phyloP scores from a whole-genome alignment of 164 flowering plant species.

The Vitis rotundifolia region DNA sequence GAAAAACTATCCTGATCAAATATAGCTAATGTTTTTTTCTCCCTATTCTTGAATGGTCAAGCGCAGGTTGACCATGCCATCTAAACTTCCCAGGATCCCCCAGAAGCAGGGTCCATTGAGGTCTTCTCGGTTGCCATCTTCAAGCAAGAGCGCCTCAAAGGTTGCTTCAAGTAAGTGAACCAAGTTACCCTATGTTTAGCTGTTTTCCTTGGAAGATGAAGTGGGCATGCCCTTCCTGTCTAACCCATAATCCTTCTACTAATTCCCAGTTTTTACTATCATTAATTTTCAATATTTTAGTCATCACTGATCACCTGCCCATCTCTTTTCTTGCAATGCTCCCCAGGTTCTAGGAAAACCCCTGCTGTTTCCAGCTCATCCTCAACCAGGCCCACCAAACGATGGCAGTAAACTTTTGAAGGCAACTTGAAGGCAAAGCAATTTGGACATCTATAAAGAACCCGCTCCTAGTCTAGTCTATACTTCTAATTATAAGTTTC shows the following conservation, averaged over 20 bases:
- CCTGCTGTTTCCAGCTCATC: conserved; percentile 26
- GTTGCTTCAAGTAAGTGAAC: conserved; percentile 5
- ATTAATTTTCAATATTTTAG: background rate
- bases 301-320: background rate
- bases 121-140: background rate
- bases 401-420: conserved; percentile 7
- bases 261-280: background rate
- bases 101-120: background rate
- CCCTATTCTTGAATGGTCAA: background rate
- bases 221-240: background rate
- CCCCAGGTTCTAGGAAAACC: conserved; percentile 42
- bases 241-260: no score
- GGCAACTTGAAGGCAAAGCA: no score
- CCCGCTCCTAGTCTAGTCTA: no score
- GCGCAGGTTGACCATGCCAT: background rate
- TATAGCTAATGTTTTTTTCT: background rate
- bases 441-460: no score
- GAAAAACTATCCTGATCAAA: no score
- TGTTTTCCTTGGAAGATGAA: no score
- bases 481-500: no score
- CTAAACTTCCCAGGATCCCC: conserved; percentile 7
- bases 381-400: conserved; percentile 30
- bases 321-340: conserved; percentile 2
- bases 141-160: background rate
- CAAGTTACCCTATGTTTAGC: background rate